Base-by-base conservation (phyloP, 1,284 basidiomycete genomes). In the Xanthoconium separans region DNA sequence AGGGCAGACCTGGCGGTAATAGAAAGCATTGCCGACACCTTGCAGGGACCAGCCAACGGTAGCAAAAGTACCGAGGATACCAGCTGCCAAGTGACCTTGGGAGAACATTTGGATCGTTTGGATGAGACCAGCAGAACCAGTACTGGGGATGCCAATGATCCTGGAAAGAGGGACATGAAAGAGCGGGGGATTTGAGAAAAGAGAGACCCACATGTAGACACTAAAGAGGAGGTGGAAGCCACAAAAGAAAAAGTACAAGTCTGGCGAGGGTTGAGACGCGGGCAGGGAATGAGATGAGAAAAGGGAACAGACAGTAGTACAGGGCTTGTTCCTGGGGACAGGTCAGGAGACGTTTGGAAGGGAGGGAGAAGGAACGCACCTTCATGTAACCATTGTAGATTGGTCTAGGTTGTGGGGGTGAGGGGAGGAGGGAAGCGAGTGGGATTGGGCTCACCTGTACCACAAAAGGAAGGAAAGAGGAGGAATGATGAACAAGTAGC, bases 381-480 rank as follows among this genome's bases (percentile, higher is more conserved):
- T 97, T 96, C 87, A 94, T 93, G 76, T 94, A 95, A 46, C 91
- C 95, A 64, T 96, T 95, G 78, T 98, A 98, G 66, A 96, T 89
- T 3, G 96, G 95, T 65, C 93, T 91, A 53, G 50, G 2, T 22
- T 11, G 60, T 36, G 57, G 56, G 56, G 37, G 54, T 50, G 53
- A 58, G 56, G 31, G 20, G 45, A 51, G 48, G 53, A 48, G 16
- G 51, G 51, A 27, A 12, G 49, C 12, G 34, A 45, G 37, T 39
- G 27, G 18, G 16, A 40, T 24, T 22, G 56, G 16, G 62, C 79
- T 63, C 59, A 87, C 87, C 91, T 84, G 71, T 94, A 95, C 94
- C 95, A 98, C 53, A 93, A 78, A 60, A 96, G 76, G 76, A 98
- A 98, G 34, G 93, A 94, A 43, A 87, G 73, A 43, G 84, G 73